Percentiles rank a stretch among this genome's conserved stretches.
Conservation (phyloP, 495 filamentous ascomycete genomes). For the Platismatia glauca region DNA sequence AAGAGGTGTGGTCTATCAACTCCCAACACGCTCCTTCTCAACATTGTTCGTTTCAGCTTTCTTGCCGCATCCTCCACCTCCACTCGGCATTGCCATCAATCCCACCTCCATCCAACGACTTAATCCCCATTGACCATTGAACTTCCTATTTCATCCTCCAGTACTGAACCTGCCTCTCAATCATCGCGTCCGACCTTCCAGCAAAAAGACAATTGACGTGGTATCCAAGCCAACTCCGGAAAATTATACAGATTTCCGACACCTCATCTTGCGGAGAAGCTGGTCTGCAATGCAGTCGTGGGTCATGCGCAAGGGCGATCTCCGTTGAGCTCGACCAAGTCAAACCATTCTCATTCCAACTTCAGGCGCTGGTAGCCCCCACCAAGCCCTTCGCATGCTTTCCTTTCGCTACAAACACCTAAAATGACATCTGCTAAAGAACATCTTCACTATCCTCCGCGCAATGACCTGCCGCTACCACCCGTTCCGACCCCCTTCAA, state of each 20-base stretch:
- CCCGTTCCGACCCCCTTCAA: background rate
- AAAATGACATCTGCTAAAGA: constrained; percentile 1
- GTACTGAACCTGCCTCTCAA: background rate
- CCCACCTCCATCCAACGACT: background rate
- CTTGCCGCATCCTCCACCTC: constrained; percentile 11
- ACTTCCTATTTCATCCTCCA: background rate
- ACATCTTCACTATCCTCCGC: background rate
- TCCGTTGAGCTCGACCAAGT: background rate
- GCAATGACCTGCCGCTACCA: background rate
- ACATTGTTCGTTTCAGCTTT: constrained; percentile 4
- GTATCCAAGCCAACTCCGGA: background rate
- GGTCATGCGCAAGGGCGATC: background rate
- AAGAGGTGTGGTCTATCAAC: background rate
- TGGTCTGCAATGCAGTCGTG: background rate
- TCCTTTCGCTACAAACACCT: no score
- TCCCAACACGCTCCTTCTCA: constrained; percentile 2
- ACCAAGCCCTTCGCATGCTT: background rate
- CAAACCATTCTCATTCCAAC: background rate
- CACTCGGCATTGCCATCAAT: background rate
- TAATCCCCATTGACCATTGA: background rate
- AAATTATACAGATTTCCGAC: background rate
- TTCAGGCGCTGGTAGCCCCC: background rate
- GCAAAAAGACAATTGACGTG: background rate
- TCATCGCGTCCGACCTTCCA: background rate
- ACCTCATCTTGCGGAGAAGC: background rate